These are phyloP conservation scores for Globisporangium recalcitrans DNA, from an alignment of 352 stramenopile genomes.

Conservation along the genomic window DNA sequence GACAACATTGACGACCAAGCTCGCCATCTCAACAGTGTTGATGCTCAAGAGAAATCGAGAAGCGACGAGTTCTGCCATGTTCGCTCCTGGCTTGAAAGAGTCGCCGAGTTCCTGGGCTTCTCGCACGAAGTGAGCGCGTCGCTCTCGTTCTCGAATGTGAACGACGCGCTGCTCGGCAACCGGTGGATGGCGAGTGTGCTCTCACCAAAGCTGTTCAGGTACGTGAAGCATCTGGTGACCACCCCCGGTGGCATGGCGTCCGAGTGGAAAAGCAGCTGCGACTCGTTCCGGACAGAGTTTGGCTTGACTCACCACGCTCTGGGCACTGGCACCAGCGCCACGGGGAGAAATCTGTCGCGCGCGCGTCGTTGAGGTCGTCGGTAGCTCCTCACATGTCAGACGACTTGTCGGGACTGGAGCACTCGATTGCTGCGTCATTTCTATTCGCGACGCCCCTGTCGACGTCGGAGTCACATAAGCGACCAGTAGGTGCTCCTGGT, in stretches of 20 bases:
- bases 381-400: background rate
- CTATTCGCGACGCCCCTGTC: constrained; percentile 20
- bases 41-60: background rate
- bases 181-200: constrained; percentile 35
- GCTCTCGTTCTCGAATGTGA: constrained; percentile 32
- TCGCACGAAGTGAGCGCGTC: constrained; percentile 42
- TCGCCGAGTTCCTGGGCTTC: constrained; percentile 25
- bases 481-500: background rate
- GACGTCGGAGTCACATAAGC: constrained; percentile 14
- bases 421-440: constrained; percentile 16
- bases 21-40: background rate
- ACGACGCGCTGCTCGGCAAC: constrained; percentile 33
- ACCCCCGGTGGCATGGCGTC: constrained; percentile 33
- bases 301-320: constrained; percentile 21
- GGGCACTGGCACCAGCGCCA: background rate
- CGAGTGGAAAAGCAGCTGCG: constrained; percentile 41
- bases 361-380: constrained; percentile 13
- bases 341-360: constrained; percentile 12
- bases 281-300: constrained; percentile 61
- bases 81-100: constrained; percentile 17
- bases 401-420: constrained; percentile 3
- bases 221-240: constrained; percentile 26
- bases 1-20: background rate
- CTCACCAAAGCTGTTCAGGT: constrained; percentile 19
- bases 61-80: background rate